Percentiles rank a stretch among this genome's conserved stretches.
phyloP scores from a whole-genome alignment of 2,329 filamentous ascomycete genomes.

The Pezicula rhizophila region DNA sequence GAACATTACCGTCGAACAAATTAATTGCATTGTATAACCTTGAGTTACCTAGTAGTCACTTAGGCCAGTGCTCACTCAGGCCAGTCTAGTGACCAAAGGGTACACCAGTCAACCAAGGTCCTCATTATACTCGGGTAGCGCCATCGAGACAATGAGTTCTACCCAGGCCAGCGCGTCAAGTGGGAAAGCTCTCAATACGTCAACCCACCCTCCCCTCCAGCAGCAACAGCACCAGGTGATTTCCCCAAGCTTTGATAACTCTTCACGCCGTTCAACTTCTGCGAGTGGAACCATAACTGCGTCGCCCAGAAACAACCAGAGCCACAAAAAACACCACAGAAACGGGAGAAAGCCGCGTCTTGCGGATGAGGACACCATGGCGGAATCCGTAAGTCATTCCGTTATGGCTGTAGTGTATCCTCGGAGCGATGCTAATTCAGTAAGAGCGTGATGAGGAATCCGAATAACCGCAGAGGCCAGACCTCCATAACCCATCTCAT shows the following conservation, averaged over 20 bases:
- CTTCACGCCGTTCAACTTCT: slow-evolving; percentile 17
- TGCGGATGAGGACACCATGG: slow-evolving; percentile 81
- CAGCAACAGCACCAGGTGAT: slow-evolving; percentile 22
- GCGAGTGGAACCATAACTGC: slow-evolving; percentile 19
- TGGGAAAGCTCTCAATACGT: slow-evolving; percentile 25
- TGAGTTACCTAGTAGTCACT: too few relatives aligned
- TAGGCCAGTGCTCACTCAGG: too few relatives aligned
- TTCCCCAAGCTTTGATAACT: slow-evolving; percentile 24
- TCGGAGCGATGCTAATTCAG: slow-evolving; percentile 8
- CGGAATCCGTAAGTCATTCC: slow-evolving; percentile 59
- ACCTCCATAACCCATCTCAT: slow-evolving; percentile 96
- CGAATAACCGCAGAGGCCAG: slow-evolving; percentile 75
- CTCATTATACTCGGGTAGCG: neutral
- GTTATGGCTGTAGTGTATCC: neutral
- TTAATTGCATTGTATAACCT: too few relatives aligned
- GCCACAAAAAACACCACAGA: slow-evolving; percentile 75
- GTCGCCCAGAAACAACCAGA: slow-evolving; percentile 69
- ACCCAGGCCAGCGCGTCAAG: slow-evolving; percentile 22
- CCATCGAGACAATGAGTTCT: slow-evolving; percentile 24
- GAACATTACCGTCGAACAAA: neutral
- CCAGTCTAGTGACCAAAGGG: too few relatives aligned
- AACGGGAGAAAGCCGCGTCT: slow-evolving; percentile 68
- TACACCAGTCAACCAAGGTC: too few relatives aligned
- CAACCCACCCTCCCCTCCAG: slow-evolving; percentile 21
- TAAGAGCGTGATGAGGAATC: slow-evolving; percentile 48